These are phyloP conservation scores for Neoscytalidium dimidiatum DNA, from an alignment of 2,329 filamentous ascomycete genomes.

Conservation along the genomic window DNA sequence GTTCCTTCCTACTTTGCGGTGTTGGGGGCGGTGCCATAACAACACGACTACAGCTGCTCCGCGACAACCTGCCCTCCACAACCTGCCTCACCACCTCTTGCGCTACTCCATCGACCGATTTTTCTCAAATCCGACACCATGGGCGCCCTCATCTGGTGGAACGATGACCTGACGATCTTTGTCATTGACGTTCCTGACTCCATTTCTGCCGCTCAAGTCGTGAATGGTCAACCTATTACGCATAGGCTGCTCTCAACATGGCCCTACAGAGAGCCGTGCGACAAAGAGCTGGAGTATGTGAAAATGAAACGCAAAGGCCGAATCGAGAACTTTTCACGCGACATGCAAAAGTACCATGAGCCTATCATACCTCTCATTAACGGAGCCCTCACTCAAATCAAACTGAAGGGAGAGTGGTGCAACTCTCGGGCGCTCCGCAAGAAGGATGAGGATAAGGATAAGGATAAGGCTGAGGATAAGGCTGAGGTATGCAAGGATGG, in stretches of 20 bases:
- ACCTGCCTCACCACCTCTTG: background rate
- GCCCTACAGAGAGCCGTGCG: slow-evolving; percentile 50
- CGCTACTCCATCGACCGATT: too few species aligned
- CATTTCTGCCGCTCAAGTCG: slow-evolving; percentile 66
- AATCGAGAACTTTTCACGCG: too few species aligned
- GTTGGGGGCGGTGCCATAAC: background rate
- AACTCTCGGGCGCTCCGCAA: too few species aligned
- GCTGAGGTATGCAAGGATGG: background rate
- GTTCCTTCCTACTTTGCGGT: background rate
- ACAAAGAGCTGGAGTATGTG: background rate
- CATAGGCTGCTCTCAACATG: slow-evolving; percentile 49
- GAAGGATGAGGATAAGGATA: too few species aligned
- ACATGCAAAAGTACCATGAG: too few species aligned
- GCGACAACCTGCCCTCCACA: too few species aligned
- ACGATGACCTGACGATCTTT: slow-evolving; percentile 51
- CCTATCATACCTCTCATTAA: too few species aligned
- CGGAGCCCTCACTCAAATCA: too few species aligned
- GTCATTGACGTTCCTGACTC: slow-evolving; percentile 71
- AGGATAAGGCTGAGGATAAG: too few species aligned
- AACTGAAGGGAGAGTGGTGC: background rate
- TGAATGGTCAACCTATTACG: slow-evolving; percentile 39
- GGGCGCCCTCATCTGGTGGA: slow-evolving; percentile 55
- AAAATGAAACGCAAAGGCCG: background rate
- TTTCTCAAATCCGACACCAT: background rate
- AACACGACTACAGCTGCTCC: background rate